Conservation (phyloP, 2,329 filamentous ascomycete species). For the Aspergillus puulaauensis region DNA sequence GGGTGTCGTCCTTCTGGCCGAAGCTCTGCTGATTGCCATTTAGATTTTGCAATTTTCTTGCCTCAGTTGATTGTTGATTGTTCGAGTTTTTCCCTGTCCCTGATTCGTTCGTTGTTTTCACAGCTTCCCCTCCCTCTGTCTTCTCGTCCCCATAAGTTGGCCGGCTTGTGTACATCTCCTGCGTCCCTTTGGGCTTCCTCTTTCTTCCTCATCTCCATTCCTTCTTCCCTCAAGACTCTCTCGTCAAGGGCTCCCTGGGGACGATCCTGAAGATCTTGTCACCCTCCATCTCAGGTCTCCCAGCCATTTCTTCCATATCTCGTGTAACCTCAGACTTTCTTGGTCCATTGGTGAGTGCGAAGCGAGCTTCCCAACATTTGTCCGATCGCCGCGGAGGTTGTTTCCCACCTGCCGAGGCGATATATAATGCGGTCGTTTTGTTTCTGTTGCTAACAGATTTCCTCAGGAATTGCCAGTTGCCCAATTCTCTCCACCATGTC, state of each 20-base stretch:
- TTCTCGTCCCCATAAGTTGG: conserved; percentile 9
- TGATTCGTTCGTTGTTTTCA: conserved; percentile 12
- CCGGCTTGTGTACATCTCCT: conserved; percentile 6
- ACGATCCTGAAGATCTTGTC: conserved; percentile 13
- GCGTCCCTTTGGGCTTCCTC: conserved; percentile 5
- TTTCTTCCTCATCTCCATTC: conserved; percentile 8
- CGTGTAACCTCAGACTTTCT: conserved; percentile 8
- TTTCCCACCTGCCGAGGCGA: background rate
- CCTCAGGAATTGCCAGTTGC: background rate
- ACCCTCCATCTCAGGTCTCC: conserved; percentile 8
- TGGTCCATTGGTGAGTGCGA: conserved; percentile 10
- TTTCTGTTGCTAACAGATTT: background rate
- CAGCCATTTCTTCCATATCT: background rate
- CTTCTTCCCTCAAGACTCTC: conserved; percentile 3
- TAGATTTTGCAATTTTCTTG: conserved; percentile 9
- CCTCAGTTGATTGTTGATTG: conserved; percentile 7
- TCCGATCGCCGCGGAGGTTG: background rate
- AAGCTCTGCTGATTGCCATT: conserved; percentile 2
- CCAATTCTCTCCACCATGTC: conserved; percentile 39
- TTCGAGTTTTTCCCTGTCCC: conserved; percentile 10
- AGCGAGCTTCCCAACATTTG: background rate
- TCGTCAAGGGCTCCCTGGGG: conserved; percentile 9
- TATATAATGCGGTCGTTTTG: background rate
- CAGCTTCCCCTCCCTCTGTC: conserved; percentile 11
- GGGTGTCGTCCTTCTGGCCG: conserved; percentile 10